Base-by-base conservation (phyloP, 352 stramenopile genomes). In the Phytophthora crassamura region DNA sequence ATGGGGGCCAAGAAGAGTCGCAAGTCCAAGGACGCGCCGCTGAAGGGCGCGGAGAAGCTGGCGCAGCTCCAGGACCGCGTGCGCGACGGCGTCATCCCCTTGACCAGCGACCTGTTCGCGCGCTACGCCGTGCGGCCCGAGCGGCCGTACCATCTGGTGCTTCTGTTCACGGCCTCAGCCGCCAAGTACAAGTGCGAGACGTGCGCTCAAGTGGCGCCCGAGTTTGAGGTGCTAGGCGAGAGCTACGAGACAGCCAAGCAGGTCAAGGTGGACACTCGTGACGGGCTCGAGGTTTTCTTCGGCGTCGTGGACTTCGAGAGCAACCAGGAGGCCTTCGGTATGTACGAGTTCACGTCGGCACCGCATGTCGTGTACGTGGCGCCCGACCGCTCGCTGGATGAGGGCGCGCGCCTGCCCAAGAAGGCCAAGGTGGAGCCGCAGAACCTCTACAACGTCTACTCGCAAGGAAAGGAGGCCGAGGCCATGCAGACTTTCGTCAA, bases 361-460 rank as follows among this genome's bases (percentile, higher is more conserved):
- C 88, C 88, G 12, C 85, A 93, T 51, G 64, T 95, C 34, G 71
- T 83, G 43, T 94, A 95, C 67, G 51, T 94, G 16, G 83, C 64
- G 18, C 88, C 88, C 10, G 82, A 94, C 59, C 75, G 73, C 48
- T 71, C 67, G 16, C 53, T 75, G 11, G 85, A 93, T 62, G 72
- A 64, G 1, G 85, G 81, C 16, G 77, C 90, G 30, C 55, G 53
- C 32, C 46, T 77, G 43, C 74, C 83, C 5, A 69, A 65, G 36
- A 94, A 93, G 76, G 42, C 80, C 32, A 72, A 83, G 62, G 54
- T 89, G 25, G 66, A 75, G 8, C 59, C 75, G 15, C 58, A 77
- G 46, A 72, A 95, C 68, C 62, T 93, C 38, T 93, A 89, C 74
- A 94, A 91, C 65, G 71, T 93, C 15, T 93, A 94, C 69, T 82